Evolutionary conservation across 768 basidiomycete genomes (phyloP), one percentile per base, ranked within the genome.

Genomic region (Termitomyces sp.): DNA sequence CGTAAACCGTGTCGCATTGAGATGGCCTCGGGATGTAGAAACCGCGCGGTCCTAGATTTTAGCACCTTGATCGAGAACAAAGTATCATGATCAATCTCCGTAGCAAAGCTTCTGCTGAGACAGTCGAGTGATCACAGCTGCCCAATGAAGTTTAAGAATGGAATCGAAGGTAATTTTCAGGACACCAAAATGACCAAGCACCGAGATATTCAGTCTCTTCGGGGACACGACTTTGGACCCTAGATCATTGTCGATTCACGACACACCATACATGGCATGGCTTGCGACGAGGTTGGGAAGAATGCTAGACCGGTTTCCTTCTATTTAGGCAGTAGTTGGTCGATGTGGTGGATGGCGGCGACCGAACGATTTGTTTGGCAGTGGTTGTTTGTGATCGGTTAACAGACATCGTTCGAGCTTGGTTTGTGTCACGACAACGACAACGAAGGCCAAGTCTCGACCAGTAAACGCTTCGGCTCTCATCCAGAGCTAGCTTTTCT

Each of bases 401-500:
- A 58, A 60, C 57, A 54, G 62, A 64, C 36, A 48, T 46, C 65
- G 64, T 58, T 62, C 61, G 55, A 46, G 56, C 63, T 65, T 64
- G 67, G 60, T 60, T 41, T 59, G 62, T 63, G 67, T 64, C 60
- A 62, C 59, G 65, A 57, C 60, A 61, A 72, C 73, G 70, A 73
- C 70, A 66, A 70, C 71, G 71, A 71, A 61, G 49, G 58, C 56
- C 56, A 55, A 60, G 66, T 68, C 60, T 59, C 56, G 55, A 57
- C 59, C 54, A 57, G 56, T 55, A 60, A 64, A 55, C 63, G 59
- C 50, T 61, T 66, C 57, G 58, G 64, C 64, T 64, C 69, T 63
- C 65, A 58, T 65, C 66, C 63, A 66, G 66, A 69, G 63, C 68
- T 67, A 67, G 64, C 64, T 69, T 68, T 69, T 67, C 62, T 68